These are phyloP conservation scores for Alnus glutinosa DNA, from an alignment of 306 rosid species.

Conservation along the genomic window DNA sequence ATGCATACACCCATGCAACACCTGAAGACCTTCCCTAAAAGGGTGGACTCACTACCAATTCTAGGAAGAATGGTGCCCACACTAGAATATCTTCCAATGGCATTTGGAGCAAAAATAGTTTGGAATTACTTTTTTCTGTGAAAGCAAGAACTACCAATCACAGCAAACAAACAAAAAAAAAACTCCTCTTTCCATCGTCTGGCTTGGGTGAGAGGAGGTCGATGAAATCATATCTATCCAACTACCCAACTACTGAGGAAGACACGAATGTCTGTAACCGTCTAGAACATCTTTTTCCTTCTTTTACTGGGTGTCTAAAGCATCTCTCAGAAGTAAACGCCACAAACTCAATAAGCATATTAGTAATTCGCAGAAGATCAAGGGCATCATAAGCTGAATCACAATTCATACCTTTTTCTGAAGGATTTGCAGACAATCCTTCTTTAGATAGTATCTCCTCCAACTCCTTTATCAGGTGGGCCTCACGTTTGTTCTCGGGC, in stretches of 20 bases:
- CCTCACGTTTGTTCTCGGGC: constrained; percentile 82
- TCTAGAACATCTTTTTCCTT: background rate
- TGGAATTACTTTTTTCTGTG: background rate
- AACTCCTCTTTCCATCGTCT: constrained; percentile 22
- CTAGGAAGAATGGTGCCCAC: background rate
- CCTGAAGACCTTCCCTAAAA: constrained; percentile 8
- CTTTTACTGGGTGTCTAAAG: background rate
- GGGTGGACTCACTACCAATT: background rate
- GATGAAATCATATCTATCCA: background rate
- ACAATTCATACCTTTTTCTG: constrained; percentile 74
- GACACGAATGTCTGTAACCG: background rate
- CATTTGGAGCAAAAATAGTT: background rate
- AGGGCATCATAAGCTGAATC: constrained; percentile 16
- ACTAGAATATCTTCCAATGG: background rate
- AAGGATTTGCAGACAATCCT: constrained; percentile 81
- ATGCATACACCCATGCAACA: constrained; percentile 18
- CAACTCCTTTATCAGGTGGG: constrained; percentile 73
- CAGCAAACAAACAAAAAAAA: background rate
- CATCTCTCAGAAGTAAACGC: constrained; percentile 6
- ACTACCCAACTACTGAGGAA: background rate
- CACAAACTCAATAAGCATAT: constrained; percentile 25
- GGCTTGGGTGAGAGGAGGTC: background rate
- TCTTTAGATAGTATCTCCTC: constrained; percentile 83
- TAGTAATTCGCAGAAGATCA: constrained; percentile 21
- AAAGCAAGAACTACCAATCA: background rate